Evolutionary conservation across 768 basidiomycete species (phyloP), one percentile per base, ranked within the genome.

Genomic region (Saitozyma sp.): DNA sequence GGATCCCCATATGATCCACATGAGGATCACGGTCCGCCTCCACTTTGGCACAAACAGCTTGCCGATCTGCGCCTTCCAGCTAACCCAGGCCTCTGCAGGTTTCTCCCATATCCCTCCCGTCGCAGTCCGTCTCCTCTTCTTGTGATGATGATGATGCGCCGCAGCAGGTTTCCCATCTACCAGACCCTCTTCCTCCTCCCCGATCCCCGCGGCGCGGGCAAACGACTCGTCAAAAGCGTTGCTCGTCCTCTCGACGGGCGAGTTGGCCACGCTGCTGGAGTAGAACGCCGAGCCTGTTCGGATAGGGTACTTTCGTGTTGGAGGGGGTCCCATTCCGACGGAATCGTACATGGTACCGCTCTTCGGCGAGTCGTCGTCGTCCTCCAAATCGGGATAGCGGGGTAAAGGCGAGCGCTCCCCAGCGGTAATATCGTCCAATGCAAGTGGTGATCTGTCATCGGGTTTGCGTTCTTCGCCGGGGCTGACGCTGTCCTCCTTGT

Each of bases 1-100:
- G n/a, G 68, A 66, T 7, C 70, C 76, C 78, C 78, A 79, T 13
- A 79, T 76, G 56, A 73, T 67, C 74, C 76, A 76, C 78, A 79
- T 79, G 49, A 79, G 62, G 13, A 77, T 70, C 17, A 76, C 75
- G 10, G 74, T 77, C 41, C 69, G 42, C n/a, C 74, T 55, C 78
- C 78, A 79, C 54, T 73, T 50, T 0, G 74, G 73, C 13, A 68
- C 70, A 56, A 79, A 79, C 10, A 79, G 58, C 43, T 70, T 69
- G 4, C 43, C 62, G 41, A 78, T 63, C 55, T 74, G 74, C 16
- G 61, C 58, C 9, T 43, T 52, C 76, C 74, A 75, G 29, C 63
- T 60, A 41, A 45, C 56, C 65, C 64, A 68, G 66, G 62, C 65
- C 61, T 52, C 63, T 38, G 16, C 39, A 49, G 42, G 54, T 38